Percentiles rank a stretch among this genome's conserved stretches.
phyloP scores from a whole-genome alignment of 768 basidiomycete genomes.

The Pleurotus pulmonarius region DNA sequence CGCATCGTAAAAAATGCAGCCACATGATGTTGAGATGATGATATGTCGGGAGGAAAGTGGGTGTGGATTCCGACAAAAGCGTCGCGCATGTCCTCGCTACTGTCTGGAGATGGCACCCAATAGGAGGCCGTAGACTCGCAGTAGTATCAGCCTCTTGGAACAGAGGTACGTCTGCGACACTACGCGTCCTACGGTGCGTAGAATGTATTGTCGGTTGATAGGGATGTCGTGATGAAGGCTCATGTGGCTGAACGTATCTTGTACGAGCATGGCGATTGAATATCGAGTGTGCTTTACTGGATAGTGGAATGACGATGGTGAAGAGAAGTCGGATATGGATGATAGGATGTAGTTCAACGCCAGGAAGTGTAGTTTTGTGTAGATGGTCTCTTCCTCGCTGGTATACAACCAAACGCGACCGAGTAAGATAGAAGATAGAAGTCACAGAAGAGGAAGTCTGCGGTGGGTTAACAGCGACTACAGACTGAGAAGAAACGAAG shows the following conservation, averaged over 20 bases:
- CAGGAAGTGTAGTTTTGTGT: not conserved
- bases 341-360: not conserved
- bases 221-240: not conserved
- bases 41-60: too few relatives aligned
- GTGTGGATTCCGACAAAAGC: too few relatives aligned
- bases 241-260: not conserved
- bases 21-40: too few relatives aligned
- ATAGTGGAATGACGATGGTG: not conserved
- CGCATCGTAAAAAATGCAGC: too few relatives aligned
- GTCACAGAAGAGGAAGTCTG: not conserved
- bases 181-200: slow-evolving; percentile 17
- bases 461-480: not conserved
- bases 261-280: not conserved
- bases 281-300: not conserved
- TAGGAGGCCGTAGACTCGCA: slow-evolving; percentile 23
- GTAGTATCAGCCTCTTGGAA: slow-evolving; percentile 20
- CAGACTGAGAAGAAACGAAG: not conserved
- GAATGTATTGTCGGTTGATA: not conserved
- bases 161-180: slow-evolving; percentile 24
- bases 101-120: slow-evolving; percentile 11
- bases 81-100: not conserved
- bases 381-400: not conserved
- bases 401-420: not conserved
- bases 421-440: not conserved
- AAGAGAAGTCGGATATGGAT: not conserved